These are phyloP conservation scores for Penicillium lagena DNA, from an alignment of 495 filamentous ascomycete genomes.

Conservation along the genomic window DNA sequence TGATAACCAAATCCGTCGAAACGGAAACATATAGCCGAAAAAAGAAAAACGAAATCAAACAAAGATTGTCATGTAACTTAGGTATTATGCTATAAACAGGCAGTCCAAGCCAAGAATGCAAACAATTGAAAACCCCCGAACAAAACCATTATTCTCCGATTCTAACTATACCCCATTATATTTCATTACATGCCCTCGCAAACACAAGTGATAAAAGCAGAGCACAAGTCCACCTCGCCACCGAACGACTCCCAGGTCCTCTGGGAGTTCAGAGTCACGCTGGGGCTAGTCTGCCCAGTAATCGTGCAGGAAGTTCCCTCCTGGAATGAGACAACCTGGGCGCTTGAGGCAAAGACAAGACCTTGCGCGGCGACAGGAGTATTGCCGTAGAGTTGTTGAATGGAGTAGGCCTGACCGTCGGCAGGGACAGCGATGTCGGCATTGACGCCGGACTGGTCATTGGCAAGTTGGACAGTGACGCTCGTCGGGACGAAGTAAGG, in stretches of 20 bases:
- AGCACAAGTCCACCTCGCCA: constrained; percentile 9
- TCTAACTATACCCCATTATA: too few species aligned
- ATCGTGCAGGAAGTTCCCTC: constrained; percentile 13
- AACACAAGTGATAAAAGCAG: constrained; percentile 11
- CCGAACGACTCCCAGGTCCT: constrained; percentile 6
- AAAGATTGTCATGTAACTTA: too few species aligned
- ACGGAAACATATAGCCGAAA: too few species aligned
- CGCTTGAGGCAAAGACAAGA: constrained; percentile 18
- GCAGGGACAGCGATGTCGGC: constrained; percentile 12
- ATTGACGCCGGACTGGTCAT: constrained; percentile 14
- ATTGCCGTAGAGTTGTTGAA: constrained; percentile 18
- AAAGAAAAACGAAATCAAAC: too few species aligned
- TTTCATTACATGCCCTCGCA: constrained; percentile 9
- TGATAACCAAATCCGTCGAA: too few species aligned
- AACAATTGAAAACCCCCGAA: too few species aligned
- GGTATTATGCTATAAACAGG: too few species aligned
- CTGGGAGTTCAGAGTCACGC: constrained; percentile 2
- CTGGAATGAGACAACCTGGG: constrained; percentile 11
- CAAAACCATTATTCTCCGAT: too few species aligned
- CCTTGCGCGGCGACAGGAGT: constrained; percentile 11
- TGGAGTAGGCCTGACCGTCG: constrained; percentile 12
- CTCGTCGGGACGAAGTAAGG: neutral
- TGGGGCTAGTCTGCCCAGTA: constrained; percentile 4
- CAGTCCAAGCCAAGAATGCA: too few species aligned
- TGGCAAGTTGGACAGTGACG: constrained; percentile 16